phyloP scores from a whole-genome alignment of 495 filamentous ascomycete species.

The Talaromyces stipitatus region DNA sequence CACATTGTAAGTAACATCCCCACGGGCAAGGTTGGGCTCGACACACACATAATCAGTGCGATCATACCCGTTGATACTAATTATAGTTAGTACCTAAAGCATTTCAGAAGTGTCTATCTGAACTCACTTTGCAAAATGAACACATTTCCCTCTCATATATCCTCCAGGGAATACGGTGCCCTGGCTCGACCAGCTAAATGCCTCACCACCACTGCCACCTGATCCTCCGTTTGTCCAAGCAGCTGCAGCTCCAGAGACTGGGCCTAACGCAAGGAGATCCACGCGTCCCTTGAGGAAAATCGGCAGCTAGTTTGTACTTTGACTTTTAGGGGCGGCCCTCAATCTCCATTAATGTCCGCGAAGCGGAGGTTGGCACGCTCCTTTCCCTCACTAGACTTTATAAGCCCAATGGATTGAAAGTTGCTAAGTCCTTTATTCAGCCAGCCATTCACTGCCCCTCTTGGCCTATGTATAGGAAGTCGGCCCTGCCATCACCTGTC shows the following conservation, averaged over 20 bases:
- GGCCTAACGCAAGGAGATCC: neutral
- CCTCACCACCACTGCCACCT: neutral
- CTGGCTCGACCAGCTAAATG: neutral
- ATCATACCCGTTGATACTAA: neutral
- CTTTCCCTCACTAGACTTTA: neutral
- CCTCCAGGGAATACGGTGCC: neutral
- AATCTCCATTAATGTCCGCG: neutral
- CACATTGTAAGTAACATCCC: neutral
- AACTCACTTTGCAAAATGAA: neutral
- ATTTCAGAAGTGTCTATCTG: neutral
- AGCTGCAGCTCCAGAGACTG: neutral
- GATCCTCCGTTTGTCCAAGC: neutral
- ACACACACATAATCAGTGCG: neutral
- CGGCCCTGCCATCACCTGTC: conserved; percentile 18
- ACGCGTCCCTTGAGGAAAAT: neutral
- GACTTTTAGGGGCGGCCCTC: neutral
- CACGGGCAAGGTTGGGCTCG: neutral
- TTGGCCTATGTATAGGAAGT: conserved; percentile 17
- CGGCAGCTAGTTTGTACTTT: neutral
- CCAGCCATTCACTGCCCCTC: conserved; percentile 8
- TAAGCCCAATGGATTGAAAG: neutral
- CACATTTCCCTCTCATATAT: neutral
- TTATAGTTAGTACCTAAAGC: neutral
- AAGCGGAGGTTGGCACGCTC: neutral
- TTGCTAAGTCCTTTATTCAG: neutral